Evolutionary conservation across 2,329 filamentous ascomycete species (phyloP), one percentile per base, ranked within the genome.

Genomic region (Tolypocladium tropicale): DNA sequence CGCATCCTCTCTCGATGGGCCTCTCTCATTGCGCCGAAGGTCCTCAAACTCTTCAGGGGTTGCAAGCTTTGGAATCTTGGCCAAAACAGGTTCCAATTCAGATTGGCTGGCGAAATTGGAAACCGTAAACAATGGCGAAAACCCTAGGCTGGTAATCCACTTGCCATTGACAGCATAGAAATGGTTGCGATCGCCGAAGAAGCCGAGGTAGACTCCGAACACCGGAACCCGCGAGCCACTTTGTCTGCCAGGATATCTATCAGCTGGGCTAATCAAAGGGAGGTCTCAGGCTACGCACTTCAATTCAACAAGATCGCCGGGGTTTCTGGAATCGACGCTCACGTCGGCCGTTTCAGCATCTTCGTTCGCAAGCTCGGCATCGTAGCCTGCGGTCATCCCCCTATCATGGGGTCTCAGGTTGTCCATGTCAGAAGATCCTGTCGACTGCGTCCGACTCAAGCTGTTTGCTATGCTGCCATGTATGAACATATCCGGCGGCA

Each of bases 121-220:
- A 52, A 83, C 71, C 5, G 76, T 72, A 62, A 84, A 84, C 37
- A 77, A 66, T 1, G 78, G 72, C 48, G 67, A 71, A 33, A 78
- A 66, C 18, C 69, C 69, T 39, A 73, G 56, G 53, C 71, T 73
- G 10, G 73, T 73, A 18, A 76, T 63, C 64, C 81, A 77, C 70
- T 75, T 76, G 59, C 80, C 81, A 18, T 73, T 76, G 60, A 66
- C 73, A 33, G 77, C 76, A 64, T 82, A 83, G 64, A 78, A 82
- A 64, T 83, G 79, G 60, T 81, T 72, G 46, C 76, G 70, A 21
- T 74, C 74, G 41, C 77, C 74, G 59, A 79, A 74, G 54, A 69
- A 74, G 16, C 80, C 80, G 9, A 84, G 69, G 60, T 78, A 81
- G 49, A 84, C 65, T 14, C 74, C 81, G 49, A 84, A 69, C 18